Base-by-base conservation (phyloP, 495 filamentous ascomycete genomes). In the Podospora pseudocomata region DNA sequence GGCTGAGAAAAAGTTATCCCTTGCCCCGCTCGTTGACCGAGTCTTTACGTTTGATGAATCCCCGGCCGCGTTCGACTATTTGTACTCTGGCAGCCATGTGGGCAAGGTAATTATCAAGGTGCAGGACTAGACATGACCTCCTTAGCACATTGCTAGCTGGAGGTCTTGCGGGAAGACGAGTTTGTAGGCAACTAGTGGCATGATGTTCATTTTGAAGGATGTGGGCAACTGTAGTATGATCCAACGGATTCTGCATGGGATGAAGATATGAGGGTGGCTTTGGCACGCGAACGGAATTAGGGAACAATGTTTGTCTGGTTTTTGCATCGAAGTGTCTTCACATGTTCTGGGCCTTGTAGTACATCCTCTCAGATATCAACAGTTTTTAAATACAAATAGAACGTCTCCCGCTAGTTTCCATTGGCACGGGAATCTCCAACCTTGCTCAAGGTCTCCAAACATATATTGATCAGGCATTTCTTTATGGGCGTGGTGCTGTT, bases 121-220 rank as follows among this genome's bases (percentile, higher is more conserved):
- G 39, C 65, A 67, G 44, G 65, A 67, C 58, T 67, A 58, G 56
- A 27, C 23, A 23, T 23, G 23, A 23, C 23, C 23, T 23, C 23
- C 23, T 23, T 90, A 13, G 85, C 84, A 15, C 28, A 82, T 28
- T 85, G 83, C 66, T 91, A 86, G 80, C 62, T 73, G 23, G 83
- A 87, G 68, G 85, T 90, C 16, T 79, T 91, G 67, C 30, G 68
- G 56, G 86, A 91, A 64, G 61, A 69, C 0, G 88, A 91, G 71
- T 91, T 90, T 73, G 30, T 64, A 15, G 87, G 86, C 4, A 81
- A 84, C 1, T 86, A 84, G 84, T 88, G 81, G 81, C 72, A 76
- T 61, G 74, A 80, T 49, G 67, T 87, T 4, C 77, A 80, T 23
- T 87, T 86, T 80, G 85, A 66, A 13, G 58, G 1, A 30, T 15